A percentile compares a stretch with the other conserved stretches of the same genome.
Conservation (phyloP, 306 rosid genomes). For the Medicago truncatula region MtrunA17r5.0-ANR NC_053045.1:60149001-60149500, state of each 20-base stretch:
- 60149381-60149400: constrained; percentile 23
- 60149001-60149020: too few relatives aligned
- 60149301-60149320: constrained; percentile 91
- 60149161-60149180: background rate
- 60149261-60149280: constrained; percentile 55
- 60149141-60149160: too few relatives aligned
- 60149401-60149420: constrained; percentile 49
- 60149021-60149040: too few relatives aligned
- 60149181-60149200: background rate
- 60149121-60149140: too few relatives aligned
- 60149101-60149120: background rate
- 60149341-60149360: constrained; percentile 97
- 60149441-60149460: constrained; percentile 72
- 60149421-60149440: constrained; percentile 72
- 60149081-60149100: background rate
- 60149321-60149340: constrained; percentile 89
- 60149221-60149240: background rate
- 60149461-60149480: constrained; percentile 57
- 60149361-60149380: constrained; percentile 58
- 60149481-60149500: constrained; percentile 38
- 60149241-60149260: background rate
- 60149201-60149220: background rate
- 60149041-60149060: too few relatives aligned
- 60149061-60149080: background rate
- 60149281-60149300: constrained; percentile 73